These are phyloP conservation scores for Aphanomyces stellatus DNA, from an alignment of 352 stramenopile genomes.

Conservation along the genomic window DNA sequence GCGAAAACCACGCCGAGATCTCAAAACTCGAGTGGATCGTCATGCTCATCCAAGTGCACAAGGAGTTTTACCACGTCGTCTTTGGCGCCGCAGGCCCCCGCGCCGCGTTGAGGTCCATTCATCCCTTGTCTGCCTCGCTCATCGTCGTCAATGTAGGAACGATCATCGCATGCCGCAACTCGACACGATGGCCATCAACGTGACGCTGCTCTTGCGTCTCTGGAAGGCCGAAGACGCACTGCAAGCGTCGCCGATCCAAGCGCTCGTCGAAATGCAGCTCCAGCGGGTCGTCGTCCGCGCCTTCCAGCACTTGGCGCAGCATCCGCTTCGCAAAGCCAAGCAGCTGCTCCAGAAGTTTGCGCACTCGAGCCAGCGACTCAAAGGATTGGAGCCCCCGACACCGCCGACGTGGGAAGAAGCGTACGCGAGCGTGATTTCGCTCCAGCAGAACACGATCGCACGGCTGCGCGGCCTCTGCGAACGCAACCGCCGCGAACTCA, in stretches of 20 bases:
- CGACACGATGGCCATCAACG: constrained; percentile 31
- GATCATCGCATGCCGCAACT: constrained; percentile 42
- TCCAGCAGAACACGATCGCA: constrained; percentile 71
- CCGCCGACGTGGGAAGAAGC: constrained; percentile 53
- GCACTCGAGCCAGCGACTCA: constrained; percentile 22
- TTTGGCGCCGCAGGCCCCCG: constrained; percentile 26
- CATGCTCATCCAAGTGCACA: constrained; percentile 38
- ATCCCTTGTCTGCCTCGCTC: background rate
- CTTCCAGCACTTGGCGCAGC: constrained; percentile 38
- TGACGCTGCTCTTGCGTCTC: constrained; percentile 34
- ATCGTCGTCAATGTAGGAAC: background rate
- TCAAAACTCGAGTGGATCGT: constrained; percentile 54
- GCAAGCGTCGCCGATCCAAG: constrained; percentile 23
- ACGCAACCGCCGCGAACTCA: constrained; percentile 31
- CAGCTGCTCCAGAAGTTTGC: constrained; percentile 52
- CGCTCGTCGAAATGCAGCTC: constrained; percentile 30
- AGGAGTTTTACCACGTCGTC: constrained; percentile 49
- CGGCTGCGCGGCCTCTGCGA: constrained; percentile 48
- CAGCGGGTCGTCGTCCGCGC: constrained; percentile 61
- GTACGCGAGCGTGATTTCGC: constrained; percentile 54
- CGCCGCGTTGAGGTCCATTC: background rate
- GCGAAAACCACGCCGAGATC: constrained; percentile 61
- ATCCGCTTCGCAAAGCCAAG: constrained; percentile 59
- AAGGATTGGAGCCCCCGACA: background rate
- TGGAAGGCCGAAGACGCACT: constrained; percentile 40